These are phyloP conservation scores for Nematocida parisii DNA, from an alignment of 371 early-diverging fungal species.

Conservation along the genomic window DNA sequence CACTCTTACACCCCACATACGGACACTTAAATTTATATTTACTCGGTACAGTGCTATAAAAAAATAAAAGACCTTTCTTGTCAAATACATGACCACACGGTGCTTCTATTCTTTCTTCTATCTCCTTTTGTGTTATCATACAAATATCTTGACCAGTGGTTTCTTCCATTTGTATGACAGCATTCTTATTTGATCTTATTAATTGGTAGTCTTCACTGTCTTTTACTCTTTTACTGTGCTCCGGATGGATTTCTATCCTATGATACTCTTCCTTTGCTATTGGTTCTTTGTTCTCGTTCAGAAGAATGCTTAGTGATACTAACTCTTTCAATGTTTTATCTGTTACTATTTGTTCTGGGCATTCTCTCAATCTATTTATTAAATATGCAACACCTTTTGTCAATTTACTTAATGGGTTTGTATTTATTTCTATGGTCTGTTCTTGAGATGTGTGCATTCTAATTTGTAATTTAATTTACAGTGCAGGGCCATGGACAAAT, in stretches of 20 bases:
- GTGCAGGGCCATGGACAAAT: neutral
- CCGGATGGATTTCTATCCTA: neutral
- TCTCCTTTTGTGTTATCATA: conserved; percentile 65
- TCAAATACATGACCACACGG: conserved; percentile 70
- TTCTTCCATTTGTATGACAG: conserved; percentile 34
- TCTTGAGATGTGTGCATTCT: neutral
- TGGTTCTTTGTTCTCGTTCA: conserved; percentile 4
- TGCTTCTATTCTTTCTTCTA: conserved; percentile 55
- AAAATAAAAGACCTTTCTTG: conserved; percentile 39
- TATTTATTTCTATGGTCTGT: neutral
- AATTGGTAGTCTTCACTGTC: conserved; percentile 7
- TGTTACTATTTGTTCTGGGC: neutral
- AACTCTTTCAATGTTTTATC: conserved; percentile 22
- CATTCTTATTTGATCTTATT: conserved; percentile 12
- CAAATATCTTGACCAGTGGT: conserved; percentile 52
- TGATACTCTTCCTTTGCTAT: conserved; percentile 27
- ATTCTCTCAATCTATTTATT: neutral
- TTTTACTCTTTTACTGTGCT: conserved; percentile 21
- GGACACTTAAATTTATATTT: conserved; percentile 28
- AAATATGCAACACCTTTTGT: conserved; percentile 4
- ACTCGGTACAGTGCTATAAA: neutral
- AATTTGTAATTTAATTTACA: neutral
- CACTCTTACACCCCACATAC: conserved; percentile 38
- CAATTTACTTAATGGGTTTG: neutral
- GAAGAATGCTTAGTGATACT: neutral